These are phyloP conservation scores for Podila verticillata DNA, from an alignment of 192 early-diverging fungal species.

Conservation along the genomic window DNA sequence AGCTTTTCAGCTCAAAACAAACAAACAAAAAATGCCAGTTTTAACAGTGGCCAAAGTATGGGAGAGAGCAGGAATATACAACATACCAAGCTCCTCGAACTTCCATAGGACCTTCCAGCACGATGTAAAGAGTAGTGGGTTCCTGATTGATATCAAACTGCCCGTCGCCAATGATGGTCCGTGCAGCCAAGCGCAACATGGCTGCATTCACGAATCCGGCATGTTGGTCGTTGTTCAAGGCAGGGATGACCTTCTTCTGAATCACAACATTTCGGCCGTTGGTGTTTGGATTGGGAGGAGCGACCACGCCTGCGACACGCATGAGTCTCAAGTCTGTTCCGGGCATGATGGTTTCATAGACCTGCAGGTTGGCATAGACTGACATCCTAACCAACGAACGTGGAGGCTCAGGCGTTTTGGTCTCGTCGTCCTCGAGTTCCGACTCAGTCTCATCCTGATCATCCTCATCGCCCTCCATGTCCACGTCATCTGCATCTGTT, in stretches of 20 bases:
- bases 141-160: conserved; percentile 57
- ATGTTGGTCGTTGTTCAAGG: conserved; percentile 46
- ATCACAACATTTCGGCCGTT: conserved; percentile 34
- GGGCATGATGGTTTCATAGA: conserved; percentile 48
- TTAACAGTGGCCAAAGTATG: not conserved
- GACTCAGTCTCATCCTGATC: conserved; percentile 42
- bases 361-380: conserved; percentile 42
- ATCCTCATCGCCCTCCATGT: conserved; percentile 23
- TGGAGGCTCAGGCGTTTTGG: conserved; percentile 21
- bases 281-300: conserved; percentile 36
- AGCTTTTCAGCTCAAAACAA: too few relatives aligned
- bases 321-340: conserved; percentile 47
- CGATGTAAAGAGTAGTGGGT: conserved; percentile 37
- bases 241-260: conserved; percentile 49
- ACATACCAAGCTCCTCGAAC: conserved; percentile 62
- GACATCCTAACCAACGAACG: conserved; percentile 30
- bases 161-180: conserved; percentile 57
- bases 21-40: not conserved
- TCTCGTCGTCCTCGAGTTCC: conserved; percentile 27
- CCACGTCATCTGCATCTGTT: conserved; percentile 6
- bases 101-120: conserved; percentile 60
- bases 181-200: conserved; percentile 59
- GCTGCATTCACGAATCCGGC: conserved; percentile 64
- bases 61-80: not conserved
- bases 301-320: conserved; percentile 46